phyloP scores from a whole-genome alignment of 108 stramenopile species.

The Fragilariopsis cylindrus region DNA sequence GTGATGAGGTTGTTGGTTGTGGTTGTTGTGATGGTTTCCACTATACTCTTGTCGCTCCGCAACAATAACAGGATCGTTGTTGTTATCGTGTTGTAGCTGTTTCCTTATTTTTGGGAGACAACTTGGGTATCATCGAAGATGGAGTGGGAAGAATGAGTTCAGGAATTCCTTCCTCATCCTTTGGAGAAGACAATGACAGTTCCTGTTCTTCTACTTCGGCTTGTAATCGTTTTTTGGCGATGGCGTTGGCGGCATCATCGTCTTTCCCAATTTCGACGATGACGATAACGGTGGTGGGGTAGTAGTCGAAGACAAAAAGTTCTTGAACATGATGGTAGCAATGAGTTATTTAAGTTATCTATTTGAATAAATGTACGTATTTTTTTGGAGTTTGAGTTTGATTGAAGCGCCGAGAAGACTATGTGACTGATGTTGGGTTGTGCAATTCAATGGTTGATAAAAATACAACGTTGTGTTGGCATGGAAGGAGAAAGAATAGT shows the following conservation, averaged over 20 bases:
- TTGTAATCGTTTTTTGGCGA: no score
- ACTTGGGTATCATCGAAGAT: not conserved
- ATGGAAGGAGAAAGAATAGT: no score
- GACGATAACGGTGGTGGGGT: not conserved
- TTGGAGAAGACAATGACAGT: not conserved
- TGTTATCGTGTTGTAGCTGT: no score
- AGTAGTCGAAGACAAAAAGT: not conserved
- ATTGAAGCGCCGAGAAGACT: no score
- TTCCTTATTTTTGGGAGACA: not conserved
- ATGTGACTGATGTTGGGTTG: no score
- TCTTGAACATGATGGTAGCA: constrained; percentile 10
- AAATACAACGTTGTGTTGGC: no score
- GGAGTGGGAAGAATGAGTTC: constrained; percentile 6
- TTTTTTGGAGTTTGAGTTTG: not conserved
- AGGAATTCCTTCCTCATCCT: not conserved
- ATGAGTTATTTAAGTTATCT: not conserved
- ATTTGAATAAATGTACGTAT: not conserved
- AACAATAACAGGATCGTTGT: not conserved
- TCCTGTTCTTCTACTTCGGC: no score
- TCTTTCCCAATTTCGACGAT: not conserved
- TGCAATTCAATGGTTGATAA: no score
- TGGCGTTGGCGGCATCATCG: no score
- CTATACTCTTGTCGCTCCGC: not conserved
- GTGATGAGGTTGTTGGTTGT: not conserved
- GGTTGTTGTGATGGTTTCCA: no score